phyloP scores from a whole-genome alignment of 352 stramenopile genomes.

The Pythium brachiatum region DNA sequence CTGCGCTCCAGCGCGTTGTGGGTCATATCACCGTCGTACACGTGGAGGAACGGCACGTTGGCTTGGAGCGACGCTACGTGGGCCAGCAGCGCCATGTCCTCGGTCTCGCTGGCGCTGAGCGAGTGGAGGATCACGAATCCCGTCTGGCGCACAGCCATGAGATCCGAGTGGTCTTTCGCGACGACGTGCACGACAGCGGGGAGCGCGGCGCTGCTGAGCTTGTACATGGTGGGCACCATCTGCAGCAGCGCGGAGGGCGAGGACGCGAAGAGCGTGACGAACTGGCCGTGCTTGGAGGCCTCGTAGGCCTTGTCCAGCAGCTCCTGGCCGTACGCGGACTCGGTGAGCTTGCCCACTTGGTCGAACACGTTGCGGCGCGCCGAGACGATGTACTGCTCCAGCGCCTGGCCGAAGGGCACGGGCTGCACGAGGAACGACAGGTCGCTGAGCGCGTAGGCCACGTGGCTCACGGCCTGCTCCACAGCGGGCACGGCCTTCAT shows the following conservation, averaged over 20 bases:
- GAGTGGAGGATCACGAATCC: slow-evolving; percentile 90
- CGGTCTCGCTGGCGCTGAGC: slow-evolving; percentile 82
- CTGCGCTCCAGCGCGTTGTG: slow-evolving; percentile 77
- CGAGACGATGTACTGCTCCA: slow-evolving; percentile 70
- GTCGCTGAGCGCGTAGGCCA: slow-evolving; percentile 78
- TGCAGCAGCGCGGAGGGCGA: slow-evolving; percentile 84
- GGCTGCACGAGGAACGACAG: slow-evolving; percentile 67
- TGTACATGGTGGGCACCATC: slow-evolving; percentile 95
- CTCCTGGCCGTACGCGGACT: slow-evolving; percentile 48
- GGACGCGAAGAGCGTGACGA: slow-evolving; percentile 89
- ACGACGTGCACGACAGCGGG: slow-evolving; percentile 90
- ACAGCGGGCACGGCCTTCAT: slow-evolving; percentile 37
- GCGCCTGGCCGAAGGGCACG: slow-evolving; percentile 55
- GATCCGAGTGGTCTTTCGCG: slow-evolving; percentile 88
- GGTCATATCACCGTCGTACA: slow-evolving; percentile 91
- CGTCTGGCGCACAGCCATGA: slow-evolving; percentile 90
- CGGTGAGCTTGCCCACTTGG: slow-evolving; percentile 63
- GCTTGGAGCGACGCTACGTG: slow-evolving; percentile 90
- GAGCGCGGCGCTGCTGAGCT: slow-evolving; percentile 86
- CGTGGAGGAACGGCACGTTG: slow-evolving; percentile 91
- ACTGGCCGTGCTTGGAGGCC: slow-evolving; percentile 65
- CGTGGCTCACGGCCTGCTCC: slow-evolving; percentile 76
- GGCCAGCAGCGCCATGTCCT: slow-evolving; percentile 90
- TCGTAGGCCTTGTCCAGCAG: slow-evolving; percentile 65
- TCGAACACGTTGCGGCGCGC: slow-evolving; percentile 78